Conservation (phyloP, 139 green algal species). For the Spirogloea muscicola region DNA sequence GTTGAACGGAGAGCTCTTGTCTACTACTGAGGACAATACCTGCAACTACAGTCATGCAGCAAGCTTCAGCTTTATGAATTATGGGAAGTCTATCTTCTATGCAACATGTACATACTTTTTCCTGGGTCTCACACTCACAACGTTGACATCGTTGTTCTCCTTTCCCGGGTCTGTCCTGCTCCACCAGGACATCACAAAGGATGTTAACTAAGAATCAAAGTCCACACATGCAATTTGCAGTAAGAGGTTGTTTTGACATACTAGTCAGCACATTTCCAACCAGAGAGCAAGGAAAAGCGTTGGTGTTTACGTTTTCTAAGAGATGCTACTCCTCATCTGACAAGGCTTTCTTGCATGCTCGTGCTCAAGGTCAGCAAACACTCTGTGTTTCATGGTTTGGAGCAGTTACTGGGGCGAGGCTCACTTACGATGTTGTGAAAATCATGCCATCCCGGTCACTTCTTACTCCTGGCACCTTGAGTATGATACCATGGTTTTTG, state of each 20-base stretch:
- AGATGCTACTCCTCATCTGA: background rate
- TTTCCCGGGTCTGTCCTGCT: slow-evolving; percentile 6
- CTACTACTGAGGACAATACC: background rate
- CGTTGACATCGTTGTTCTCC: slow-evolving; percentile 14
- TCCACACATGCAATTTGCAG: background rate
- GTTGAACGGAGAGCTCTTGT: too few species aligned
- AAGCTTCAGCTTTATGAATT: background rate
- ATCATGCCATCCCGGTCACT: slow-evolving; percentile 28
- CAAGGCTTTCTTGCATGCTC: background rate
- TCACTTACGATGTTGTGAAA: slow-evolving; percentile 35
- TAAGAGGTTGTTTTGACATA: too few species aligned
- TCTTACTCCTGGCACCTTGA: slow-evolving; percentile 34
- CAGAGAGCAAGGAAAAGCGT: background rate
- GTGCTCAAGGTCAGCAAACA: background rate
- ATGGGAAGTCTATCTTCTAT: background rate
- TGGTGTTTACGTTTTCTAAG: background rate
- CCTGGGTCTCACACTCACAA: background rate
- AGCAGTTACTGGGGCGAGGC: background rate
- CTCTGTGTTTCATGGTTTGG: background rate
- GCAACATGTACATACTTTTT: background rate
- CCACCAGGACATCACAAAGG: background rate
- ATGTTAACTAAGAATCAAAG: background rate
- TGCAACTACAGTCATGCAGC: background rate
- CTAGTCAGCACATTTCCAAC: too few species aligned
- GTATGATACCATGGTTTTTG: background rate